Evolutionary conservation across 495 filamentous ascomycete species (phyloP), one percentile per base, ranked within the genome.

Genomic region (Hypoxylon crocopeplum): DNA sequence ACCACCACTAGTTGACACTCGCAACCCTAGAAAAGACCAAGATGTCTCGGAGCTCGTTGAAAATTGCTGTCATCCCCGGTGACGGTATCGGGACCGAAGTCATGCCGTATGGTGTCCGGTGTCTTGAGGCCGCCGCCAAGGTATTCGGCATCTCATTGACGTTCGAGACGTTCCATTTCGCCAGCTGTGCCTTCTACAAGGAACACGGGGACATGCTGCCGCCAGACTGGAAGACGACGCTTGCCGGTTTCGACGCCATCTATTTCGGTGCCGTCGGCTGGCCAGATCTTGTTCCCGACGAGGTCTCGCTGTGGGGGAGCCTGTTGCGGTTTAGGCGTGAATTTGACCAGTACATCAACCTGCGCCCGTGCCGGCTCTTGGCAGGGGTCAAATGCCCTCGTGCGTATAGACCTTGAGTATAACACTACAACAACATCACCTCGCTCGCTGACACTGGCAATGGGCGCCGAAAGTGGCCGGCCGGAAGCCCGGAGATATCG

Each of bases 301-400:
- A 73, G n/a, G 62, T 71, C 3, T 62, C 69, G 2, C 55, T 73
- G 12, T 71, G 70, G 68, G 66, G 69, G 69, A 89, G 89, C 47
- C 82, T 93, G 62, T 81, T 93, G 44, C 82, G 80, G 58, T 88
- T 94, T 20, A 87, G 90, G 74, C 91, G 91, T 65, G 87, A 91
- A 59, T 88, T 94, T 76, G 78, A 80, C 52, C 88, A 90, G 56
- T 94, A 91, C 76, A 87, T 89, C 61, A 94, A 93, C 77, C 84
- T 94, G 22, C 88, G 90, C 0, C 90, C 90, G 11, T 93, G 89
- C 79, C 89, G 86, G 77, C 88, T 93, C 75, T 84, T 89, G 53
- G 85, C 87, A 4, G 86, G 88, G 33, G 83, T 83, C 21, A 85
- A 91, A 45, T 81, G 89, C 69, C 60, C 60, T 32, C 37, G 60